Evolutionary conservation across 495 filamentous ascomycete species (phyloP), one percentile per base, ranked within the genome.

Genomic region (Aspergillus nidulans): DNA sequence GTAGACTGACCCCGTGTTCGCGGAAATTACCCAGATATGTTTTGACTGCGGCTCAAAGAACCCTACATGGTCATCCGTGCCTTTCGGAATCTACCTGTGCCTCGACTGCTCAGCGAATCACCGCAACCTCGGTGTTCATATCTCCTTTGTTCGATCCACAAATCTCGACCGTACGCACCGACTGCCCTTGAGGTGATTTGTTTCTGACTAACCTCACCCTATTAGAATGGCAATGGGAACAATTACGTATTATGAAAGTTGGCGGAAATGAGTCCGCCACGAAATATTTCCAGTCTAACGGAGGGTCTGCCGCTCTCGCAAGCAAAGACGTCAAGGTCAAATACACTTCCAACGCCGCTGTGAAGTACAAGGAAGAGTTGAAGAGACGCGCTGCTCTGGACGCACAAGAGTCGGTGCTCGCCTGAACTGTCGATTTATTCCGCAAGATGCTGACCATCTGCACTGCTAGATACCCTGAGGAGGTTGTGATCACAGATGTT

Each of bases 171-270:
- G 94, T 98, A 90, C 65, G 92, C 72, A 52, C 21, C n/a, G 38
- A 44, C 28, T 23, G 18, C 45, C 36, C 25, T 55, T 43, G 41
- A 10, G 4, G 52, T 20, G 42, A 6, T 25, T 12, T 18, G 20
- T 32, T 26, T 25, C n/a, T 16, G 36, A 42, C 62, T 72, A 58
- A 73, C 59, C 18, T 12, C 34, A 4, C 9, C 18, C 34, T 38
- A 48, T 46, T 64, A 98, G 94, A 95, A 77, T 98, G 95, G 95
- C 90, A 96, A 87, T 97, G 94, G 92, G 92, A 97, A 65, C 92
- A 97, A 66, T 82, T 98, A 28, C 88, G 94, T 38, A 71, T 88
- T n/a, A 98, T 98, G 94, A 97, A 97, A 73, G 90, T 96, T 16
- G 94, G 94, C 60, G 94, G 94, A 53, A 98, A 98, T 68, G 94